A percentile compares a stretch with the other conserved stretches of the same genome.
Conservation (phyloP, 2,329 filamentous ascomycete species). For the Diaporthe humulicola region DNA sequence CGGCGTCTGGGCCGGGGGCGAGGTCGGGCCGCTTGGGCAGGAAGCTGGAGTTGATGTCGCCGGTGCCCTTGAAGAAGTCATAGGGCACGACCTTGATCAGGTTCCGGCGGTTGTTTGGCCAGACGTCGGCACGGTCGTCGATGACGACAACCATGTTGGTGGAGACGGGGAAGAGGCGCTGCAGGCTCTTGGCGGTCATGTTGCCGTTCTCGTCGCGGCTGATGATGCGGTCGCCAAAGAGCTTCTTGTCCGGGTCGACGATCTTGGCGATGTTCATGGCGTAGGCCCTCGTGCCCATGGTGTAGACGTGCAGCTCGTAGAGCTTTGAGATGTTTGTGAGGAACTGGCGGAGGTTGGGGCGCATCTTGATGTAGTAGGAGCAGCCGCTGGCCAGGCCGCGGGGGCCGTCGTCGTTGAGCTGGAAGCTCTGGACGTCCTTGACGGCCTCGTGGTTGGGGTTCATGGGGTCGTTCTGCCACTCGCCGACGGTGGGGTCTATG, state of each 20-base stretch:
- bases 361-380: slow-evolving; percentile 98
- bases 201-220: slow-evolving; percentile 98
- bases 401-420: slow-evolving; percentile 87
- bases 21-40: slow-evolving; percentile 81
- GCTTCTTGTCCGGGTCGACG: slow-evolving; percentile 88
- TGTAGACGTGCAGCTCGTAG: slow-evolving; percentile 98
- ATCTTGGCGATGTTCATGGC: slow-evolving; percentile 92
- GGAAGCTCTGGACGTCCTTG: slow-evolving; percentile 89
- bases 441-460: slow-evolving; percentile 94
- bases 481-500: slow-evolving; percentile 94
- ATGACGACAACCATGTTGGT: slow-evolving; percentile 99
- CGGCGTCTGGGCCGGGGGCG: slow-evolving; percentile 48
- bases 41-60: slow-evolving; percentile 98
- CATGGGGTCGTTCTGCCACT: slow-evolving; percentile 90
- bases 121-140: slow-evolving; percentile 96
- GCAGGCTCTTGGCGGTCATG: slow-evolving; percentile 89
- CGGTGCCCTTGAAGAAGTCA: slow-evolving; percentile 98
- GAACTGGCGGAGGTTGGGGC: slow-evolving; percentile 87
- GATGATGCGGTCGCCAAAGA: slow-evolving; percentile 95
- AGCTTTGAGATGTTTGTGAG: slow-evolving; percentile 81
- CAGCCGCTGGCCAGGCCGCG: slow-evolving; percentile 78
- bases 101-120: slow-evolving; percentile 90
- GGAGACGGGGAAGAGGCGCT: slow-evolving; percentile 93
- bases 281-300: slow-evolving; percentile 98
- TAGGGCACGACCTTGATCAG: slow-evolving; percentile 95